A percentile compares a stretch with the other conserved stretches of the same genome.
phyloP scores from a whole-genome alignment of 1,284 basidiomycete species.

The Cryptococcus sp. region DNA sequence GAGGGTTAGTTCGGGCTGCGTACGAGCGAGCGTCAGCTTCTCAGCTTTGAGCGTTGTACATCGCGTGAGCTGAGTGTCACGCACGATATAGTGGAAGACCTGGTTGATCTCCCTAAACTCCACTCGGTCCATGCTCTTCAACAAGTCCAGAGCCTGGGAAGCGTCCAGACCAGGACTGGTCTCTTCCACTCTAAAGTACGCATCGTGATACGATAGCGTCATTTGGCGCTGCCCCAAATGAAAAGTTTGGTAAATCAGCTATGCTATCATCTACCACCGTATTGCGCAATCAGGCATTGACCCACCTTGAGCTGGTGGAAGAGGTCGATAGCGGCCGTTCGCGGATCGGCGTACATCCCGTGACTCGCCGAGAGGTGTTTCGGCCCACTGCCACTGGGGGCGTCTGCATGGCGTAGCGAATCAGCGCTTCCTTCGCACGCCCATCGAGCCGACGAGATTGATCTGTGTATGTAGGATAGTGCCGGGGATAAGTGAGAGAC shows the following conservation, averaged over 20 bases:
- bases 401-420: not conserved
- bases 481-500: too few species aligned
- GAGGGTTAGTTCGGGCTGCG: slow-evolving; percentile 46
- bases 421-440: not conserved
- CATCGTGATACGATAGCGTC: slow-evolving; percentile 39
- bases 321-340: slow-evolving; percentile 38
- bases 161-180: slow-evolving; percentile 35
- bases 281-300: not conserved
- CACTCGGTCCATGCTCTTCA: slow-evolving; percentile 46
- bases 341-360: slow-evolving; percentile 32
- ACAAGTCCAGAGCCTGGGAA: slow-evolving; percentile 35
- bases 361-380: slow-evolving; percentile 13
- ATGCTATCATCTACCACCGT: not conserved
- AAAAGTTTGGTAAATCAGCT: not conserved
- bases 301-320: slow-evolving; percentile 36
- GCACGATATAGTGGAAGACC: slow-evolving; percentile 48
- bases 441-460: not conserved
- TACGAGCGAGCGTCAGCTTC: slow-evolving; percentile 13
- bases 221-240: slow-evolving; percentile 22
- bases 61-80: slow-evolving; percentile 9
- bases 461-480: not conserved
- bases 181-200: slow-evolving; percentile 39
- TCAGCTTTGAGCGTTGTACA: not conserved
- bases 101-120: slow-evolving; percentile 46
- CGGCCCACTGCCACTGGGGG: not conserved